Base-by-base conservation (phyloP, 2,329 filamentous ascomycete species). In the Sporothrix sp. region DNA sequence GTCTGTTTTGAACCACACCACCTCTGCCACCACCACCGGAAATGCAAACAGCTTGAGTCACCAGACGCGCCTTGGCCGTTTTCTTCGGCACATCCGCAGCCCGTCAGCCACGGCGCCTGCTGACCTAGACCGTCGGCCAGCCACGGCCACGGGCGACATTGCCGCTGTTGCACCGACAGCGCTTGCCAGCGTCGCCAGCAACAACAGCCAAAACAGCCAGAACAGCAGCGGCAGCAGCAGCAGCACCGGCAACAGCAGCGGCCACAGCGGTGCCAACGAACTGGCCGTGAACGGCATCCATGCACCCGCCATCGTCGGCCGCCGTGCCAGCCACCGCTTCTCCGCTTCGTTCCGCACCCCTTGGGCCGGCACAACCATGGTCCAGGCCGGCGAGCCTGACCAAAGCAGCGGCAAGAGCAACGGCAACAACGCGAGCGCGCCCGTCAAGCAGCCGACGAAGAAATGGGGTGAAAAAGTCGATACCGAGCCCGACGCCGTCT, bases 271-370 rank as follows among this genome's bases (percentile, higher is more conserved):
- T n/a, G n/a, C n/a, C n/a, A n/a, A n/a, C n/a, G n/a, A n/a, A n/a
- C n/a, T n/a, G n/a, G n/a, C n/a, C n/a, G n/a, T n/a, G n/a, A n/a
- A n/a, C n/a, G n/a, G n/a, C n/a, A n/a, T n/a, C n/a, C n/a, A n/a
- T n/a, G n/a, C n/a, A n/a, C 25, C 10, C 10, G 25, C 25, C 10
- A 10, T 28, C 6, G 25, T 25, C 13, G 30, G 25, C 7, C 43
- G 43, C 32, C 28, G 35, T 7, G 46, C 45, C 46, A 51, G 53
- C 47, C 56, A 54, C 2, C 55, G 58, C 7, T 48, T 64, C 21
- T 68, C 65, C 1, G 60, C 62, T 5, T 60, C 64, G 13, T 60
- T 67, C 54, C 62, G 57, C 51, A 61, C 60, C 45, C 51, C 65
- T n/a, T 63, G 44, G 51, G 7, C 46, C 7, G 25, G 30, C 6